Percentiles rank a stretch among this genome's conserved stretches.
These are phyloP conservation scores for Apiospora marii DNA, from an alignment of 2,329 filamentous ascomycete species.

Conservation along the genomic window DNA sequence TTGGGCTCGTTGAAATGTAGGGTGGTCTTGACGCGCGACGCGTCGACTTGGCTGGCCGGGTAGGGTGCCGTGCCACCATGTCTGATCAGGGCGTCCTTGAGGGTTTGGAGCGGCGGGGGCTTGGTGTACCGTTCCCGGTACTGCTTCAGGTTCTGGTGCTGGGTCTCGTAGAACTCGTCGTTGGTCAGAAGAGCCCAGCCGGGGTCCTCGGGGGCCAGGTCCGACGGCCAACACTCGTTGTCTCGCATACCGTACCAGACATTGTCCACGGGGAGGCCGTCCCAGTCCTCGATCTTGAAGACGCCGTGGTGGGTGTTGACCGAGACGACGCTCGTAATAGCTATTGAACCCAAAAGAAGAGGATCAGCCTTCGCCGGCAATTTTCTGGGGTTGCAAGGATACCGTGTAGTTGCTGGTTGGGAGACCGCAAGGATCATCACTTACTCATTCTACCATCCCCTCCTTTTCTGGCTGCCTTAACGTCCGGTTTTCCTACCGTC, in stretches of 20 bases:
- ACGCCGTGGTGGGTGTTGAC: neutral
- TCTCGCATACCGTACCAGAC: slow-evolving; percentile 20
- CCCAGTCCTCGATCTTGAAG: slow-evolving; percentile 6
- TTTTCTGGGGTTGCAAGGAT: no score
- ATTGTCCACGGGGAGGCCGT: neutral
- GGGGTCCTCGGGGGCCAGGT: neutral
- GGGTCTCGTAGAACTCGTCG: slow-evolving; percentile 24
- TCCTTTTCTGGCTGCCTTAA: neutral
- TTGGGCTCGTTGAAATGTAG: neutral
- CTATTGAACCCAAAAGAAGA: neutral
- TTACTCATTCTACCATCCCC: neutral
- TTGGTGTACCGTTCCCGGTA: neutral
- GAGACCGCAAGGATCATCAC: neutral
- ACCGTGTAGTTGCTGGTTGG: no score
- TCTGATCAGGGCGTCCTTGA: neutral
- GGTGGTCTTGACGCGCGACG: neutral
- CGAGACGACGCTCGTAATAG: neutral
- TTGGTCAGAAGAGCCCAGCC: slow-evolving; percentile 23
- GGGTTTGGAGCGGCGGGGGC: neutral
- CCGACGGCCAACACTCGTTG: slow-evolving; percentile 20
- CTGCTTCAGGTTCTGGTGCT: neutral
- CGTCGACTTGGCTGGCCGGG: neutral
- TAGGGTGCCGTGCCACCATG: neutral
- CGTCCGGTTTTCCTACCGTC: neutral
- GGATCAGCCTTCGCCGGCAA: neutral